Base-by-base conservation (phyloP, 2,329 filamentous ascomycete species). In the Daldinia eschscholtzii region DNA sequence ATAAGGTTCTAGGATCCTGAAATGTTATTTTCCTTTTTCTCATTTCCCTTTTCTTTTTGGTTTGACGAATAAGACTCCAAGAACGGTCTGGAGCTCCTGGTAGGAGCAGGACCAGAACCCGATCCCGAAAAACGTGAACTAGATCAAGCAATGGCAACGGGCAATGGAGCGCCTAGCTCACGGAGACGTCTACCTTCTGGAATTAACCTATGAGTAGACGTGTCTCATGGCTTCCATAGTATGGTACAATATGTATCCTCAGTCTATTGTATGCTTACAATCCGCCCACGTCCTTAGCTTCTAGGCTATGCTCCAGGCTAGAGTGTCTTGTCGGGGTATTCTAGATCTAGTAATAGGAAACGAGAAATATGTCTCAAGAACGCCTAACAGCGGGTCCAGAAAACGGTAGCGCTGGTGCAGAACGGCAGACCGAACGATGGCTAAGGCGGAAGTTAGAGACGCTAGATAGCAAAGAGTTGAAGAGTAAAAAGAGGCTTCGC, bases 331-430 rank as follows among this genome's bases (percentile, higher is more conserved):
- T 68, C 65, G 65, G 65, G 64, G 55, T 53, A 48, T 72, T 73
- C 75, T 76, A 50, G 73, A 77, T 75, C 42, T 37, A 73, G 75
- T 76, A 76, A 75, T 74, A 56, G 63, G 65, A 76, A 62, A 76
- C 75, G 75, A 77, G 71, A 66, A 63, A 13, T 52, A 56, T 65
- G 66, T 68, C 60, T 72, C 33, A 66, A 73, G 69, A 73, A 76
- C 67, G 73, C 73, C 74, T 75, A 72, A 58, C n/a, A 64, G 72
- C 72, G 73, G 73, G 71, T 72, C 73, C 72, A 65, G 72, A 70
- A 30, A 59, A 64, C 57, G 55, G 67, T 67, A 71, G 61, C 57
- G 64, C 28, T 68, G 35, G 64, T 60, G 62, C 39, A 55, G 63
- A 64, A 68, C 50, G 64, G 55, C 57, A 65, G 53, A 67, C 66